phyloP scores from a whole-genome alignment of 305 asterid species.

The Fraxinus albicans region DNA sequence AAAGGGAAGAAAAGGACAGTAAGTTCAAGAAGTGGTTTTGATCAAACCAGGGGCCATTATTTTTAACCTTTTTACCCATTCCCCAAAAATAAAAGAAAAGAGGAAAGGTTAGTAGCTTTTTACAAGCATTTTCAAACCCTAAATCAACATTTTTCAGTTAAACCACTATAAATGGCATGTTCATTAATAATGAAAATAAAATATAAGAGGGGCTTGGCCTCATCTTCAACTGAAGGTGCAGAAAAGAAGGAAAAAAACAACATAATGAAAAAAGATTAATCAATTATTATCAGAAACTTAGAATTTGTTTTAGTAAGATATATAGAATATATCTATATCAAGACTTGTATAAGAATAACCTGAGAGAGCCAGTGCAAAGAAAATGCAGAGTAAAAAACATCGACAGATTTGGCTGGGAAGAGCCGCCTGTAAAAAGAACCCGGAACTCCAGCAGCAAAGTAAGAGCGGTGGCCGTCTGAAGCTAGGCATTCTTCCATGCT shows the following conservation, averaged over 20 bases:
- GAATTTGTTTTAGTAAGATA: background rate
- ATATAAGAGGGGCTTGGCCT: background rate
- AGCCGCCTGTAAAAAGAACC: conserved; percentile 86
- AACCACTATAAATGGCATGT: background rate
- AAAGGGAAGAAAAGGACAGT: background rate
- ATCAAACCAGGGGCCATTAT: background rate
- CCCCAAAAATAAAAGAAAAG: background rate
- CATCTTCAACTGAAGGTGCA: background rate
- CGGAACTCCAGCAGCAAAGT: conserved; percentile 92
- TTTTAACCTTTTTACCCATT: background rate
- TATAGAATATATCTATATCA: background rate
- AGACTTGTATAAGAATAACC: conserved; percentile 31
- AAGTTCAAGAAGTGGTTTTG: background rate
- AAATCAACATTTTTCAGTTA: background rate
- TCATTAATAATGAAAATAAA: background rate
- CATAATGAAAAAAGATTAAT: background rate
- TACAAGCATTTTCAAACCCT: background rate
- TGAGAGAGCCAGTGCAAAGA: conserved; percentile 97
- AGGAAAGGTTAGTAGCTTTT: background rate
- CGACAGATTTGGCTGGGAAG: conserved; percentile 65
- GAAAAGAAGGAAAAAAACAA: background rate
- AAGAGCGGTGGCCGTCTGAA: conserved; percentile 64
- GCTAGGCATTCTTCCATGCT: conserved; percentile 89
- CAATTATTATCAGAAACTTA: background rate
- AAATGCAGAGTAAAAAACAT: conserved; percentile 80